Evolutionary conservation across 257 asterid species (phyloP).

Genomic region (Rhazya stricta): DNA sequence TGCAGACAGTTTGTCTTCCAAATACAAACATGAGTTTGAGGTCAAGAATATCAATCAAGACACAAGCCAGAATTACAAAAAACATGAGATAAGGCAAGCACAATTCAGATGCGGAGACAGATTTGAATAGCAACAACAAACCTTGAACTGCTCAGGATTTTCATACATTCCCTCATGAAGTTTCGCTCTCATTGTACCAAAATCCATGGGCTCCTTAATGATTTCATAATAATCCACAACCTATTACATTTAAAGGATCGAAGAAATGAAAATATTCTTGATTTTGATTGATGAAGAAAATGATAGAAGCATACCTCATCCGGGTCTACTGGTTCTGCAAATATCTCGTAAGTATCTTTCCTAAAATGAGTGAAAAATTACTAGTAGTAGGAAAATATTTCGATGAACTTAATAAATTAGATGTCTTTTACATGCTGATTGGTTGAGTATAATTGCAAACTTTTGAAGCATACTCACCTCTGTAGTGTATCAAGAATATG

Average conservation of each 20-base stretch:
- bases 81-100: neutral
- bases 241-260: constrained; percentile 22
- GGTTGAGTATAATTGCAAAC: neutral
- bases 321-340: constrained; percentile 83
- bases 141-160: constrained; percentile 77
- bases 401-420: neutral
- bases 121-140: constrained; percentile 14
- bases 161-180: constrained; percentile 83
- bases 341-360: constrained; percentile 69
- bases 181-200: constrained; percentile 94
- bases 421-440: neutral
- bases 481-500: constrained; percentile 70
- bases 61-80: neutral
- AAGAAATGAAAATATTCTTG: neutral
- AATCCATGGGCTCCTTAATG: constrained; percentile 87
- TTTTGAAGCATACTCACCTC: constrained; percentile 33
- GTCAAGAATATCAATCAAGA: no score
- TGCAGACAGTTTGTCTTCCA: neutral
- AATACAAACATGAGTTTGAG: no score
- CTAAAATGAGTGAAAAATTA: constrained; percentile 24
- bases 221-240: constrained; percentile 75
- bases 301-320: constrained; percentile 42
- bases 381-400: neutral
- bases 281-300: constrained; percentile 4
- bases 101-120: neutral